Evolutionary conservation across 2,329 filamentous ascomycete species (phyloP).

Genomic region (Scedosporium dehoogii): DNA sequence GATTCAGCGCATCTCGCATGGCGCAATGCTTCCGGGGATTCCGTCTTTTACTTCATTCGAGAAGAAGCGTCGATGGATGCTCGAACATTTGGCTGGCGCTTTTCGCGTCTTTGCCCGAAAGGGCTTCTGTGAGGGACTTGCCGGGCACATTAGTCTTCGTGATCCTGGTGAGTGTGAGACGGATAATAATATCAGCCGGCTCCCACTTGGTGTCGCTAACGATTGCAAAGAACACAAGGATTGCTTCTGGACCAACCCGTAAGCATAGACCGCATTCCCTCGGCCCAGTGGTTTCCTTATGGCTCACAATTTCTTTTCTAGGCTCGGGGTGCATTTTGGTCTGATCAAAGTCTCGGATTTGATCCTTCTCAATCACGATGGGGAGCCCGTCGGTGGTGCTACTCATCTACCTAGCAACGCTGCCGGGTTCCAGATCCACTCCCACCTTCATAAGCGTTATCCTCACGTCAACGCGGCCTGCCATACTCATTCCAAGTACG

Average conservation of each 20-base stretch:
- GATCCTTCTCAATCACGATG: slow-evolving; percentile 50
- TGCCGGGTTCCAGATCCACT: slow-evolving; percentile 61
- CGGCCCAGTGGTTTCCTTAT: too few relatives aligned
- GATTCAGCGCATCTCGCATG: too few relatives aligned
- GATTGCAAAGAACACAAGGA: slow-evolving; percentile 15
- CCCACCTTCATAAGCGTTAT: slow-evolving; percentile 51
- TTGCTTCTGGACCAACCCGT: slow-evolving; percentile 39
- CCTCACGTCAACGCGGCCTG: slow-evolving; percentile 56
- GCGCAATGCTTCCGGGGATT: too few relatives aligned
- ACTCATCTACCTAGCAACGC: slow-evolving; percentile 51
- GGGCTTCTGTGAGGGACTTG: slow-evolving; percentile 34
- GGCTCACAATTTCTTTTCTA: too few relatives aligned
- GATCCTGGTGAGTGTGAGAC: slow-evolving; percentile 15
- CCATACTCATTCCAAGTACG: slow-evolving; percentile 53
- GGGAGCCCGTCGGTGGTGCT: slow-evolving; percentile 48
- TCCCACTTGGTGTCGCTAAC: too few relatives aligned
- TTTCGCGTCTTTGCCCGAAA: slow-evolving; percentile 37
- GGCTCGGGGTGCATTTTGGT: slow-evolving; percentile 53
- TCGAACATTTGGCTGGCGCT: slow-evolving; percentile 32
- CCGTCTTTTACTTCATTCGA: slow-evolving; percentile 8
- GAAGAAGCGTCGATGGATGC: slow-evolving; percentile 22
- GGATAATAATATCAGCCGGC: too few relatives aligned
- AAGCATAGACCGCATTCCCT: too few relatives aligned
- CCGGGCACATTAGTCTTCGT: slow-evolving; percentile 35
- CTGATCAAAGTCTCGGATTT: slow-evolving; percentile 56